phyloP scores from a whole-genome alignment of 208 protist species.

The Crithidia mellificae region DNA sequence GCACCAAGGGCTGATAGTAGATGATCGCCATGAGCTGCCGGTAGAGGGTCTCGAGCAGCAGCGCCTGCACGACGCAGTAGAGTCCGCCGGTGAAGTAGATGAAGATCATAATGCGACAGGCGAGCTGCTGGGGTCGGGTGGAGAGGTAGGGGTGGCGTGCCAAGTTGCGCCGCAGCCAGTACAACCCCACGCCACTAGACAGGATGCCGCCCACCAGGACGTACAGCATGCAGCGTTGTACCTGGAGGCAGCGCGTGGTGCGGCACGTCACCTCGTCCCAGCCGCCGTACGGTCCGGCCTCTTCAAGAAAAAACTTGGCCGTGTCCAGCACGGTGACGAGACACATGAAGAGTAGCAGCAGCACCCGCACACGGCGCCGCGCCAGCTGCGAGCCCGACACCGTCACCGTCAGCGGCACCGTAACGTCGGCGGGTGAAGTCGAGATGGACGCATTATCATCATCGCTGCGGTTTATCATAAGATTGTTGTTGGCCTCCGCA shows the following conservation, averaged over 20 bases:
- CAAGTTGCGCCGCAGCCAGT: slow-evolving; percentile 63
- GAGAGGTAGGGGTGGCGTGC: slow-evolving; percentile 64
- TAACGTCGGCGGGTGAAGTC: background rate
- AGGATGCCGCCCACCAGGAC: slow-evolving; percentile 57
- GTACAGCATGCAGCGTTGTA: slow-evolving; percentile 37
- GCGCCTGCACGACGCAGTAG: slow-evolving; percentile 60
- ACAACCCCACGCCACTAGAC: slow-evolving; percentile 47
- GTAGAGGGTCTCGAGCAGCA: slow-evolving; percentile 50
- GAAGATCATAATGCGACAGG: slow-evolving; percentile 83
- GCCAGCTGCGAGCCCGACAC: slow-evolving; percentile 29
- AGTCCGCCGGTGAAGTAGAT: slow-evolving; percentile 59
- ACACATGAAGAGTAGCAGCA: slow-evolving; percentile 33
- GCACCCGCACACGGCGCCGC: slow-evolving; percentile 41
- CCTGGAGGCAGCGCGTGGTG: slow-evolving; percentile 28
- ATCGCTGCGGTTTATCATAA: background rate
- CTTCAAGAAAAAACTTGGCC: slow-evolving; percentile 30
- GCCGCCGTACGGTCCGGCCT: slow-evolving; percentile 38
- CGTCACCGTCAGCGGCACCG: slow-evolving; percentile 1
- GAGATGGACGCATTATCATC: background rate
- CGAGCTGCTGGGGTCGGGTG: slow-evolving; percentile 77
- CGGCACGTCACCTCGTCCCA: slow-evolving; percentile 36
- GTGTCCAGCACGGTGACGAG: slow-evolving; percentile 41
- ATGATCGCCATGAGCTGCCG: slow-evolving; percentile 59
- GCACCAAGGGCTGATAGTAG: slow-evolving; percentile 65
- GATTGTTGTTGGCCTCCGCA: too few species aligned